Percentiles rank a stretch among this genome's conserved stretches.
phyloP scores from a whole-genome alignment of 164 flowering plant genomes.

The Nymphaea thermarum region DNA sequence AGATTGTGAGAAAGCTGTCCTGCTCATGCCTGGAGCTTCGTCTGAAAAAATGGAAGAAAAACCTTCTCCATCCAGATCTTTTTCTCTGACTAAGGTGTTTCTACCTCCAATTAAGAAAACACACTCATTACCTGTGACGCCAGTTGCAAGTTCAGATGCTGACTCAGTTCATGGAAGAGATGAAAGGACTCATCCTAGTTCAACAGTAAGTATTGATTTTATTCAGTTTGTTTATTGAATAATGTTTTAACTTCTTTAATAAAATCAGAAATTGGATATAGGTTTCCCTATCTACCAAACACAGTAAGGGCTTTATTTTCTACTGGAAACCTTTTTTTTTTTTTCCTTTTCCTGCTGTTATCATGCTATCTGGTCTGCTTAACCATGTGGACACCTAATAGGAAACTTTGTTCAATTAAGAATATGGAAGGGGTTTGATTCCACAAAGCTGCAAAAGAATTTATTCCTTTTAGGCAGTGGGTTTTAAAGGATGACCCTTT shows the following conservation, averaged over 20 bases:
- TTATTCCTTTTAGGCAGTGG: too few species aligned
- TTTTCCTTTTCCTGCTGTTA: neutral
- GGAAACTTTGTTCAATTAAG: neutral
- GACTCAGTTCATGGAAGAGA: constrained; percentile 17
- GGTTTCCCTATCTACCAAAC: neutral
- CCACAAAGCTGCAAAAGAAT: too few species aligned
- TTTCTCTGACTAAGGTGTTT: constrained; percentile 40
- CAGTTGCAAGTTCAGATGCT: constrained; percentile 23
- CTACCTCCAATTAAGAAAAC: constrained; percentile 25
- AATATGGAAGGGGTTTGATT: too few species aligned
- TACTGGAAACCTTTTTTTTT: neutral
- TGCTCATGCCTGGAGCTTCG: constrained; percentile 37
- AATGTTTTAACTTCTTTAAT: neutral
- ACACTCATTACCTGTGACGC: constrained; percentile 47
- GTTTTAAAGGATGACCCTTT: too few species aligned
- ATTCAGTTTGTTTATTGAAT: neutral
- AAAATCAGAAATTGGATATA: neutral
- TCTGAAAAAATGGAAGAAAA: constrained; percentile 29
- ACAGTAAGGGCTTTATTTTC: neutral
- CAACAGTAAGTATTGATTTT: constrained; percentile 26
- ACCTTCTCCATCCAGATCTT: constrained; percentile 48
- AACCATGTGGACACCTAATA: neutral
- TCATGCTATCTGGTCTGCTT: too few species aligned
- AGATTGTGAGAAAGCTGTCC: constrained; percentile 55
- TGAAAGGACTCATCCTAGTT: constrained; percentile 14